Percentiles rank a stretch among this genome's conserved stretches.
Evolutionary conservation across 1,284 basidiomycete genomes (phyloP).

Genomic region (Ceratobasidium sp.): DNA sequence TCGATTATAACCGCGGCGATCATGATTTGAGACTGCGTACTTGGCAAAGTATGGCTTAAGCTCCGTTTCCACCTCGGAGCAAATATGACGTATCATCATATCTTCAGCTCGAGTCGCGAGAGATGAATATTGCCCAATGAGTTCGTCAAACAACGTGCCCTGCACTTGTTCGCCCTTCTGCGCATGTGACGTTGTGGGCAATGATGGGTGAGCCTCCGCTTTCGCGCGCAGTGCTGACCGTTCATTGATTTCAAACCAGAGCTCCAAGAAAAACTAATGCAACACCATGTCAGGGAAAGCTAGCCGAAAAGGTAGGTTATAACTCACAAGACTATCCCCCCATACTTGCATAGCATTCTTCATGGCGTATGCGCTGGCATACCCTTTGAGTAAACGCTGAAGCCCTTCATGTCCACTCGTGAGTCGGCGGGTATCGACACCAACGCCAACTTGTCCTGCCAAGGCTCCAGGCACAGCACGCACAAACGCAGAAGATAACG

Average conservation of each 20-base stretch:
- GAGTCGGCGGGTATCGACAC: slow-evolving; percentile 67
- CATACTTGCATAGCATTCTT: slow-evolving; percentile 74
- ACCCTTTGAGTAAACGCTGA: slow-evolving; percentile 82
- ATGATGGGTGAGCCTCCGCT: slow-evolving; percentile 61
- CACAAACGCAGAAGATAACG: slow-evolving; percentile 84
- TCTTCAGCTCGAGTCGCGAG: slow-evolving; percentile 81
- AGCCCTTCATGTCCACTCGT: slow-evolving; percentile 84
- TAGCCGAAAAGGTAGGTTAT: background rate
- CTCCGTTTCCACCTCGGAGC: slow-evolving; percentile 77
- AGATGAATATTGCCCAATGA: slow-evolving; percentile 70
- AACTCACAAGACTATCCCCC: slow-evolving; percentile 85
- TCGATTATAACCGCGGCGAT: background rate
- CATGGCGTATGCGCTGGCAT: slow-evolving; percentile 80
- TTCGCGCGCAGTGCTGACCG: slow-evolving; percentile 65
- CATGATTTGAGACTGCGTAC: slow-evolving; percentile 48
- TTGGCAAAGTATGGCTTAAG: slow-evolving; percentile 75
- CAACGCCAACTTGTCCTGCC: slow-evolving; percentile 61
- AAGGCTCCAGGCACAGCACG: slow-evolving; percentile 92
- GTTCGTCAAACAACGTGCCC: slow-evolving; percentile 79
- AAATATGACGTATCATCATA: slow-evolving; percentile 83
- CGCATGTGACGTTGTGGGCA: slow-evolving; percentile 61
- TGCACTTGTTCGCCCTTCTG: slow-evolving; percentile 57
- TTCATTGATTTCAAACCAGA: slow-evolving; percentile 81
- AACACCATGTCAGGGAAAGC: background rate
- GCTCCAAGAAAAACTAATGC: slow-evolving; percentile 84